Percentiles rank a stretch among this genome's conserved stretches.
Evolutionary conservation across 2,329 filamentous ascomycete species (phyloP).

Genomic region (Westerdykella sp.): DNA sequence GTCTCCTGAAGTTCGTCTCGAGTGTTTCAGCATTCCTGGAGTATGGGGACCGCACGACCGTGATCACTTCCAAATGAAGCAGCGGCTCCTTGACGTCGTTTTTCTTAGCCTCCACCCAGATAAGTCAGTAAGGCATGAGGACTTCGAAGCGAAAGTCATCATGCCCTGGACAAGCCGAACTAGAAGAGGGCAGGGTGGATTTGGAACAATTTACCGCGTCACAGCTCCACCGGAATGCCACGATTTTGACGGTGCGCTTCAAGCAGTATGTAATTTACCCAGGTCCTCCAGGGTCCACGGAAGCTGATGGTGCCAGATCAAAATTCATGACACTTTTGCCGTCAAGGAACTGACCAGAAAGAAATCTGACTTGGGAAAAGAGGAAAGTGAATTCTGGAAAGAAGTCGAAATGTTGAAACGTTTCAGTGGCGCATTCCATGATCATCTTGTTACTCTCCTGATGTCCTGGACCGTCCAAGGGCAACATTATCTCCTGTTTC

Average conservation of each 20-base stretch:
- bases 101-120: background rate
- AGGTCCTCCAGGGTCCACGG: background rate
- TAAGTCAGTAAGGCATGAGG: slow-evolving; percentile 1
- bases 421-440: slow-evolving; percentile 7
- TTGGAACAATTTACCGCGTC: slow-evolving; percentile 1
- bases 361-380: background rate
- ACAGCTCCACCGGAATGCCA: slow-evolving; percentile 1
- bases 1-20: too few species aligned
- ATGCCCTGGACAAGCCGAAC: slow-evolving; percentile 1
- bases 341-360: background rate
- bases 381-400: slow-evolving; percentile 3
- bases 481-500: slow-evolving; percentile 9
- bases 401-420: slow-evolving; percentile 6
- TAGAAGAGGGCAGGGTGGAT: slow-evolving; percentile 1
- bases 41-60: background rate
- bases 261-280: background rate
- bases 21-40: background rate
- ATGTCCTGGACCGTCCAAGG: slow-evolving; percentile 8
- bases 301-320: background rate
- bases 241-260: slow-evolving; percentile 2
- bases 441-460: slow-evolving; percentile 11
- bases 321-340: background rate
- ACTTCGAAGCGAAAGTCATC: background rate
- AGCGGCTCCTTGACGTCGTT: background rate
- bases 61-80: background rate